Percentiles rank a stretch among this genome's conserved stretches.
Evolutionary conservation across 306 rosid species (phyloP).

Genomic region (Acacia melanoxylon): DNA sequence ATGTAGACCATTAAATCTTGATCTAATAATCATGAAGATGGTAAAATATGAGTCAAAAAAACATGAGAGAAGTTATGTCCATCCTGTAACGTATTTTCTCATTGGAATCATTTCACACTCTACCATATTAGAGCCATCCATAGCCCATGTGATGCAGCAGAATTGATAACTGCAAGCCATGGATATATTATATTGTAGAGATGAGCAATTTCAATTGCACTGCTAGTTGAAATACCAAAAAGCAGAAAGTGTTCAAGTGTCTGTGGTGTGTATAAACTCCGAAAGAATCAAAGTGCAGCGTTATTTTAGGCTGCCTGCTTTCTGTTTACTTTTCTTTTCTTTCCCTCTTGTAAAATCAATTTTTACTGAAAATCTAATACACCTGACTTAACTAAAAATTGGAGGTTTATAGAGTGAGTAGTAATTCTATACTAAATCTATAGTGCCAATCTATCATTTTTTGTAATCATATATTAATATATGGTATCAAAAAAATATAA

Average conservation of each 20-base stretch:
- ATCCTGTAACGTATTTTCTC: not conserved
- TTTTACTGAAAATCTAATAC: not conserved
- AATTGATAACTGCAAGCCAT: not conserved
- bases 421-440: not conserved
- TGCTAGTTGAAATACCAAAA: not conserved
- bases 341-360: not conserved
- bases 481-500: too few species aligned
- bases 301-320: too few species aligned
- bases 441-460: not conserved
- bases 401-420: not conserved
- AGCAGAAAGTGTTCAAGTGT: not conserved
- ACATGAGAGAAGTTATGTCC: too few species aligned
- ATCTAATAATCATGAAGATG: too few species aligned
- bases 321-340: not conserved
- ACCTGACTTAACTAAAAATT: not conserved
- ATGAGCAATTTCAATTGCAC: not conserved
- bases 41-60: too few species aligned
- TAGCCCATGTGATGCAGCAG: not conserved
- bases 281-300: not conserved
- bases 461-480: too few species aligned
- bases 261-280: not conserved
- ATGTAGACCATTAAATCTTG: too few species aligned
- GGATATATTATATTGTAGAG: not conserved
- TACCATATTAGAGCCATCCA: not conserved
- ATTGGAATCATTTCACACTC: not conserved